Base-by-base conservation (phyloP, 768 basidiomycete species). In the Phaffia tasmanica region DNA sequence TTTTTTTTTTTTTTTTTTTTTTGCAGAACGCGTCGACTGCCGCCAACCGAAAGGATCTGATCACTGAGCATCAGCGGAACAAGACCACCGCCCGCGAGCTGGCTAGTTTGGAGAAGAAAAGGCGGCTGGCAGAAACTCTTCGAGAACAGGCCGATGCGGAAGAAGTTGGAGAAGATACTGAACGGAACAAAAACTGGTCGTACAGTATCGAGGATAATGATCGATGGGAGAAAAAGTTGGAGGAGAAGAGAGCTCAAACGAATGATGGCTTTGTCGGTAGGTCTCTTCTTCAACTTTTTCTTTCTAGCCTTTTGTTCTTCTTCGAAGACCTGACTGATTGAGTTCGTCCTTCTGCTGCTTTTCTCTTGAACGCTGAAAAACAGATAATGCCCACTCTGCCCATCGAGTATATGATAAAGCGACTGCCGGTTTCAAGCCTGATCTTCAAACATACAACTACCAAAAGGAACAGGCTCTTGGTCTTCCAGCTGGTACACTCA, bases 171-270 rank as follows among this genome's bases (percentile, higher is more conserved):
- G 67, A 69, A 35, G 93, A 97, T 74, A 79, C 89, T 7, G 89
- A 94, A 75, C 79, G 92, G 69, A 82, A 83, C 74, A 90, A 89
- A 81, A 90, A 91, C 73, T 97, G 91, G 91, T 88, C 90, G 72
- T 92, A 88, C 80, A 88, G 88, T 30, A 84, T 95, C 65, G 90
- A 97, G 78, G 90, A 97, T 77, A 94, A 92, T 73, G 91, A 98
- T 69, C 81, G 84, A 65, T 99, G 95, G 95, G 92, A 95, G 79
- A 88, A 67, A 47, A 76, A 76, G 70, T 70, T 75, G 69, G 73
- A 87, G 81, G 90, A 92, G 75, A 97, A 92, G 77, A 83, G 82
- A 70, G 81, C 90, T 75, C 81, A 89, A 76, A 88, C 85, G 11
- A 89, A 94, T 76, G 89, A 85, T 70, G 85, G 87, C 76, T 98